These are phyloP conservation scores for Lodderomyces jiufengensis DNA, from an alignment of 1,139 yeast genomes.

Conservation along the genomic window DNA sequence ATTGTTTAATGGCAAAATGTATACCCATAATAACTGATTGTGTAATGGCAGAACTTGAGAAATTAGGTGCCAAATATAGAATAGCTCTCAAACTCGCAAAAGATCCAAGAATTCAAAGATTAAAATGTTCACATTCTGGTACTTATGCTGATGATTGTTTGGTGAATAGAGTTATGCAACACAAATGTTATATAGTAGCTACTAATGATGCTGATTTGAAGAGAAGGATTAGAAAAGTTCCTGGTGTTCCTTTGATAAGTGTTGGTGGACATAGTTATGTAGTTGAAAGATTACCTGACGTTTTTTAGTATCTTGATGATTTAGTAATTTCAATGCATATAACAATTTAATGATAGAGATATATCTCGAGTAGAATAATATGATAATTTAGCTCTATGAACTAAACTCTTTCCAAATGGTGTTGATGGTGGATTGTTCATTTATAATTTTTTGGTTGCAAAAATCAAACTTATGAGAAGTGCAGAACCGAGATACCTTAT, in stretches of 20 bases:
- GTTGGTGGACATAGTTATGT: slow-evolving; percentile 93
- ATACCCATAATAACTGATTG: slow-evolving; percentile 95
- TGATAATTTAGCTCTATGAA: too few relatives aligned
- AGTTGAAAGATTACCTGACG: slow-evolving; percentile 92
- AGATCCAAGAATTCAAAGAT: slow-evolving; percentile 85
- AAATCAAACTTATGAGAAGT: too few relatives aligned
- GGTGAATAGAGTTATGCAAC: slow-evolving; percentile 89
- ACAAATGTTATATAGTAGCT: slow-evolving; percentile 94
- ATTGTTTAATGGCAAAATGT: slow-evolving; percentile 88
- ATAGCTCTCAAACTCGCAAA: slow-evolving; percentile 90
- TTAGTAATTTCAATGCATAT: too few relatives aligned
- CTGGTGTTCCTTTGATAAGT: slow-evolving; percentile 95
- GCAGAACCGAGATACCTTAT: too few relatives aligned
- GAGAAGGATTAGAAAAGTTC: slow-evolving; percentile 89
- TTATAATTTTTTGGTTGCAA: too few relatives aligned
- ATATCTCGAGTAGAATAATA: too few relatives aligned
- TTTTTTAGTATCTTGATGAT: too few relatives aligned
- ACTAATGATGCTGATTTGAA: slow-evolving; percentile 98
- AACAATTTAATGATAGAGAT: too few relatives aligned
- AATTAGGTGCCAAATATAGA: slow-evolving; percentile 89
- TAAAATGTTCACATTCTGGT: slow-evolving; percentile 89
- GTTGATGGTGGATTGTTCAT: too few relatives aligned
- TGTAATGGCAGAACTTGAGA: slow-evolving; percentile 96
- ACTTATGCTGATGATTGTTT: slow-evolving; percentile 98
- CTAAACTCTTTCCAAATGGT: too few relatives aligned